These are phyloP conservation scores for Hansenula lynferdii DNA, from an alignment of 1,139 yeast genomes.

Conservation along the genomic window DNA sequence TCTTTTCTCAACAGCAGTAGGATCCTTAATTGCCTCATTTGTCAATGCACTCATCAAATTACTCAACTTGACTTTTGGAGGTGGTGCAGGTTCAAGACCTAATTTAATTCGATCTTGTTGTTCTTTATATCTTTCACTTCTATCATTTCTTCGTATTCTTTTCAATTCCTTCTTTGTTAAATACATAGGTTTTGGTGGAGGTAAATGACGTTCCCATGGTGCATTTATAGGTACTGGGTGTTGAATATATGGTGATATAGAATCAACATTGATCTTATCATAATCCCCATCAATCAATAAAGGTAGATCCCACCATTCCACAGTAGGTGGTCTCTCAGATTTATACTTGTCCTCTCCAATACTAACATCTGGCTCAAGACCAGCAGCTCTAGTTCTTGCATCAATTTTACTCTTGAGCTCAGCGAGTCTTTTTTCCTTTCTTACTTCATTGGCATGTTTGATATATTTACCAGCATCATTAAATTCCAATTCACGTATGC, in stretches of 20 bases:
- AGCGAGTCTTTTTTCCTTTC: conserved; percentile 36
- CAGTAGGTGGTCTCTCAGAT: conserved; percentile 45
- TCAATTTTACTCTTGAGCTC: conserved; percentile 26
- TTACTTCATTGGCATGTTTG: conserved; percentile 45
- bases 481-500: conserved; percentile 40
- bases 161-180: conserved; percentile 78
- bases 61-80: conserved; percentile 78
- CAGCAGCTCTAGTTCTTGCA: conserved; percentile 26
- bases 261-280: conserved; percentile 33
- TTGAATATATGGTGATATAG: conserved; percentile 61
- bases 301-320: conserved; percentile 85
- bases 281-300: conserved; percentile 29
- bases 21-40: conserved; percentile 84
- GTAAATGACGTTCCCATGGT: conserved; percentile 45
- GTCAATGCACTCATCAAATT: conserved; percentile 85
- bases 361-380: conserved; percentile 42
- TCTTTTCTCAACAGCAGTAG: conserved; percentile 75
- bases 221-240: conserved; percentile 73
- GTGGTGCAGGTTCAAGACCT: conserved; percentile 86
- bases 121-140: conserved; percentile 62
- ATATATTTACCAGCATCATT: conserved; percentile 60
- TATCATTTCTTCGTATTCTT: conserved; percentile 64
- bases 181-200: conserved; percentile 43
- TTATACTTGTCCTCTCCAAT: conserved; percentile 50
- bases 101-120: conserved; percentile 72